Base-by-base conservation (phyloP, 176 grass and related monocot species). In the Oryza brachyantha region DNA sequence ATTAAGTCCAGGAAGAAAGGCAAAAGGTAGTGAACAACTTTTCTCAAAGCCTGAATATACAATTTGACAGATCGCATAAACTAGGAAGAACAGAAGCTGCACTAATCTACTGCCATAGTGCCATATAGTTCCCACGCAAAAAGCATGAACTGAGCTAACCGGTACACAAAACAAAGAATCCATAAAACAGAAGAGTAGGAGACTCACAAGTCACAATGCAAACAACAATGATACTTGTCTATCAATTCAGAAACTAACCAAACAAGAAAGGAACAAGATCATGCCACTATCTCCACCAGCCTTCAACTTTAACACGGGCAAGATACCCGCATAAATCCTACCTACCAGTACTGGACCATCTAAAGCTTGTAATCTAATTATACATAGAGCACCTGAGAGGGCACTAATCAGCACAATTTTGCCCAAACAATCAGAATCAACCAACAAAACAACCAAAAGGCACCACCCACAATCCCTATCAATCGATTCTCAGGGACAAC, bases 401-500 rank as follows among this genome's bases (percentile, higher is more conserved):
- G 6, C 16, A 60, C 28, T 72, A 81, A 77, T 77, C 43, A 66
- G 75, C 61, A 77, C 3, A 77, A 77, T 46, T 70, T 76, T 36
- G 14, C 66, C 50, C 68, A 79, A 74, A 50, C 62, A 66, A 61
- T 21, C 86, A 54, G 32, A 61, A 79, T 57, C 24, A 2, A 74
- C 43, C 29, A 66, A 52, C 19, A 13, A 52, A 52, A 71, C 25
- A 62, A 74, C 41, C 46, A 68, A 73, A 83, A 73, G 59, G 29
- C 35, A 48, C 29, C 19, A n/a, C 46, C 59, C 22, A 31, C 78
- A 66, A 64, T 85, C 82, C 46, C 77, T 72, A 66, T 81, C 78
- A 89, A 89, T 85, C 72, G 66, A 81, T 85, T 89, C 78, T 42
- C 28, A 79, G 74, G 61, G 36, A 36, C 61, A 67, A 36, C 17